Conservation (phyloP, 768 basidiomycete genomes). For the Candolleomyces efflorescens region DNA sequence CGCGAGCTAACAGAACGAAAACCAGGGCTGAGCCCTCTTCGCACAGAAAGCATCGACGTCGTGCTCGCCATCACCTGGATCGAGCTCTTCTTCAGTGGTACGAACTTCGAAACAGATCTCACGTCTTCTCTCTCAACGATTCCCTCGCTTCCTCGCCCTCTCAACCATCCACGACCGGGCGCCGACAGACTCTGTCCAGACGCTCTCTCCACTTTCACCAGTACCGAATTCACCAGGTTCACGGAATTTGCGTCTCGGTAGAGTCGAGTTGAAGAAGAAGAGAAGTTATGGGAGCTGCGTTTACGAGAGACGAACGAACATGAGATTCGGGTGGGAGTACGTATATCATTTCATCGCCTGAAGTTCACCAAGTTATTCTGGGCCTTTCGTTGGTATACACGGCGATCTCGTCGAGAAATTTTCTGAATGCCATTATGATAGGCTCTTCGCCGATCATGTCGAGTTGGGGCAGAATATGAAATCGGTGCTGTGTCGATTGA, state of each 20-base stretch:
- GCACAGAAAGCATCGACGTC: constrained; percentile 91
- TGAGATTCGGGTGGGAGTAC: too few relatives aligned
- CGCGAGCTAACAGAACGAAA: too few relatives aligned
- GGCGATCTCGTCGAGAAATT: constrained; percentile 82
- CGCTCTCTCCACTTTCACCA: constrained; percentile 91
- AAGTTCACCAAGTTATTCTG: constrained; percentile 81
- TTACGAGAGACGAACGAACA: too few relatives aligned
- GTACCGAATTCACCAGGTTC: constrained; percentile 82
- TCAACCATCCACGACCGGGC: too few relatives aligned
- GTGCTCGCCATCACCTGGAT: constrained; percentile 84
- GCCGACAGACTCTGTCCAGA: constrained; percentile 86
- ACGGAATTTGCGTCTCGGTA: constrained; percentile 73
- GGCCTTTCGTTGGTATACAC: constrained; percentile 78
- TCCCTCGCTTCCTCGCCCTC: too few relatives aligned
- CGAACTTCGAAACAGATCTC: constrained; percentile 68
- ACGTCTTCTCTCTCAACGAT: too few relatives aligned
- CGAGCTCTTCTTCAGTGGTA: constrained; percentile 86
- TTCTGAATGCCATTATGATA: constrained; percentile 92
- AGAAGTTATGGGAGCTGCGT: too few relatives aligned
- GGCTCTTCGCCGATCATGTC: constrained; percentile 91
- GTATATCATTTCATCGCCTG: constrained; percentile 80
- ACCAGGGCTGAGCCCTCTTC: constrained; percentile 80
- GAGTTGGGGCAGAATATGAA: constrained; percentile 12
- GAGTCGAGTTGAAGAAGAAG: constrained; percentile 92
- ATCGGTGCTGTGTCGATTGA: too few relatives aligned